A percentile compares a stretch with the other conserved stretches of the same genome.
phyloP scores from a whole-genome alignment of 1,139 yeast genomes.

The Suhomyces bribrorum region DNA sequence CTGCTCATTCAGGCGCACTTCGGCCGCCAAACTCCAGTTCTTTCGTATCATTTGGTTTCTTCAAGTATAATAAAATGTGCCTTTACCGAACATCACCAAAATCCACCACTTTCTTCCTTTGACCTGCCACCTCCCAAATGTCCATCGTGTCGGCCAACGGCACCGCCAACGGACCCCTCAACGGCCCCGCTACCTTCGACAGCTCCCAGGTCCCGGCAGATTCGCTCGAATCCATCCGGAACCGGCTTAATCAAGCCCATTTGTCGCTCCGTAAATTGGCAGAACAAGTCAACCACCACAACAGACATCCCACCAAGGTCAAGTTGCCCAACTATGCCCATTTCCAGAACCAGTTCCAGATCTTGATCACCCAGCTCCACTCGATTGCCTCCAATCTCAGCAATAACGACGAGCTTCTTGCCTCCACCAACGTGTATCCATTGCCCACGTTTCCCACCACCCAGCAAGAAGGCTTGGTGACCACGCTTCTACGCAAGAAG shows the following conservation, averaged over 20 bases:
- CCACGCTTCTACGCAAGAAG: slow-evolving; percentile 83
- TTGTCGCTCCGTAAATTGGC: slow-evolving; percentile 44
- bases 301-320: slow-evolving; percentile 39
- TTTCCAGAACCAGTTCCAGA: slow-evolving; percentile 78
- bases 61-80: background rate
- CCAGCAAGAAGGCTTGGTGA: slow-evolving; percentile 76
- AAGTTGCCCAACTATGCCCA: slow-evolving; percentile 45
- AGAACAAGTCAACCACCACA: slow-evolving; percentile 45
- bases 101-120: background rate
- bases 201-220: slow-evolving; percentile 38
- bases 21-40: slow-evolving; percentile 46
- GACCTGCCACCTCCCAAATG: background rate
- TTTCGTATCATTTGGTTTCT: slow-evolving; percentile 43
- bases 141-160: slow-evolving; percentile 5
- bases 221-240: slow-evolving; percentile 45
- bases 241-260: slow-evolving; percentile 47
- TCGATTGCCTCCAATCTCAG: slow-evolving; percentile 71
- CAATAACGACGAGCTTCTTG: slow-evolving; percentile 58
- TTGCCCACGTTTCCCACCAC: slow-evolving; percentile 80
- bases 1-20: slow-evolving; percentile 40
- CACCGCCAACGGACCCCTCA: background rate
- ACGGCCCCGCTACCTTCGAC: slow-evolving; percentile 17
- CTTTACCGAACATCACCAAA: background rate
- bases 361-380: slow-evolving; percentile 75
- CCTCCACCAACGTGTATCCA: slow-evolving; percentile 77